These are phyloP conservation scores for Hondaea fermentalgiana DNA, from an alignment of 108 stramenopile species.

Conservation along the genomic window DNA sequence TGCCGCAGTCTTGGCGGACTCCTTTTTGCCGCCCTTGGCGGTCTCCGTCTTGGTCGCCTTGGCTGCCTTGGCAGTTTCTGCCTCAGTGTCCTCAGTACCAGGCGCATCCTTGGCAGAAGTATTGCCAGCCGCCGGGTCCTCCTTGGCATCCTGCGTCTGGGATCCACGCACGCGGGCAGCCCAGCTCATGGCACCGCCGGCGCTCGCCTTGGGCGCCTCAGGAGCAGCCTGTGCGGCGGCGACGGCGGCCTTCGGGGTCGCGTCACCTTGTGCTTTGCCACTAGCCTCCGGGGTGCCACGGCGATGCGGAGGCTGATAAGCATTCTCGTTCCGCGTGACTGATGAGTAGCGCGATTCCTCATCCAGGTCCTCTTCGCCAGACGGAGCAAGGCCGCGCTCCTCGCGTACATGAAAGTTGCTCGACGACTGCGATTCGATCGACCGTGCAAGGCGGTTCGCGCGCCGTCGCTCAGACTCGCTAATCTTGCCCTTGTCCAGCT, in stretches of 20 bases:
- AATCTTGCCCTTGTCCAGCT: slow-evolving; percentile 62
- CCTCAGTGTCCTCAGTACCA: background rate
- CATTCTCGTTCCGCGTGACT: background rate
- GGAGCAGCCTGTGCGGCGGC: background rate
- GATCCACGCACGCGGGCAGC: background rate
- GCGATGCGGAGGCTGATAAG: slow-evolving; percentile 5
- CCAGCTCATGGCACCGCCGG: background rate
- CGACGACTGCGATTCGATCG: slow-evolving; percentile 68
- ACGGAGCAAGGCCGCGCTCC: slow-evolving; percentile 71
- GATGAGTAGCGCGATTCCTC: slow-evolving; percentile 34
- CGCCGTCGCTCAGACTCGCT: slow-evolving; percentile 48
- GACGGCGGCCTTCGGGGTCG: background rate
- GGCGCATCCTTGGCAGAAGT: background rate
- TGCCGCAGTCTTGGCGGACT: background rate
- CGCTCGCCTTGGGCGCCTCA: background rate
- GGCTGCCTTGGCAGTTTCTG: too few relatives aligned
- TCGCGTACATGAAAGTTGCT: slow-evolving; percentile 79
- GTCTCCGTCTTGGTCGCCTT: too few relatives aligned
- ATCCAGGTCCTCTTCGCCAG: slow-evolving; percentile 72
- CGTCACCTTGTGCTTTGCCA: background rate
- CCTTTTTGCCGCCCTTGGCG: background rate
- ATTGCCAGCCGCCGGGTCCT: background rate
- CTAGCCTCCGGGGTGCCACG: background rate
- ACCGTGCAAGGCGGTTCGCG: slow-evolving; percentile 75
- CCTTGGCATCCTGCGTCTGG: background rate